Base-by-base conservation (phyloP, 441 rosid genomes). In the Populus hybrid region DNA sequence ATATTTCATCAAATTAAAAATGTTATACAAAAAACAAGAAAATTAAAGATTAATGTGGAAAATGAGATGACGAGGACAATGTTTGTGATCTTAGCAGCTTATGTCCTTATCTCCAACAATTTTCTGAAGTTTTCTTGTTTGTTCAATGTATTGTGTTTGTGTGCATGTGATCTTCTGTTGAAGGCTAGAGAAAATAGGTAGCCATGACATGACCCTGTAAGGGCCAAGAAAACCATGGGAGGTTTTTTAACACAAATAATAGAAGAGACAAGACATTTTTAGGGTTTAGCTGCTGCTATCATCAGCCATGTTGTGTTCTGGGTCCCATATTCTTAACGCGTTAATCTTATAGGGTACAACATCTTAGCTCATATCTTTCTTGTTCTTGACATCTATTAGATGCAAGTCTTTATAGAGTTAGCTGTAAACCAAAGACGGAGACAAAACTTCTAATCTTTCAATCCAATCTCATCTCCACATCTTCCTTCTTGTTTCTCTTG, bases 271-370 rank as follows among this genome's bases (percentile, higher is more conserved):
- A 21, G 71, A 16, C 36, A 38, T 65, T 32, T 66, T 50, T 65
- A 10, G 40, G 21, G 30, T 14, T 21, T 6, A 69, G 66, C 66
- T 10, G 24, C 65, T 59, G 66, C 66, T 64, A 53, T 76, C 82
- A 78, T 80, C 83, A 81, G 59, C 88, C 87, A 79, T 74, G 88
- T 81, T 82, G 36, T 70, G 20, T 4, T 10, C 24, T 72, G 79
- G 90, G 88, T 50, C 88, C 90, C 88, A 81, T 20, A 16, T 3
- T 21, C 71, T 61, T 81, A n/a, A 85, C 87, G 90, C 88, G 81
- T 74, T 40, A n/a, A 53, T 28, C 42, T 61, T 59, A 23, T 11
- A 38, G 81, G 81, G 59, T 30, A 74, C 69, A 10, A n/a, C 4
- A 5, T 80, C 73, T 64, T 57, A 71, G 16, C 10, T 73, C 16